Evolutionary conservation across 2,329 filamentous ascomycete genomes (phyloP).

Genomic region (Stemphylium lycopersici): DNA sequence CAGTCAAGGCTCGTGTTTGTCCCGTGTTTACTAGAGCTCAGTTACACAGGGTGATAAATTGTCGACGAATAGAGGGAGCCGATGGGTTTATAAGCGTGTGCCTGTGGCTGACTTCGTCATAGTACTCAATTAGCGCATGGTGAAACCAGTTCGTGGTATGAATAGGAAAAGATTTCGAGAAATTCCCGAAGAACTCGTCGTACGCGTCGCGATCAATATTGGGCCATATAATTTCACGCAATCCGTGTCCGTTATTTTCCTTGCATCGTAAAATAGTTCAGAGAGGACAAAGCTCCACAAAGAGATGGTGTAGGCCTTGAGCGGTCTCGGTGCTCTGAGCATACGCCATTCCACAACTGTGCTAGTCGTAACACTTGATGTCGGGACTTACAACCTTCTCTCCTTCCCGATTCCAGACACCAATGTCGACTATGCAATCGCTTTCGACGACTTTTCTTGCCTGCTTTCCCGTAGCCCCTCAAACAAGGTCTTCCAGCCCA

Average conservation of each 20-base stretch:
- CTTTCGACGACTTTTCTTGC: background rate
- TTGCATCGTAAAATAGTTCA: too few relatives aligned
- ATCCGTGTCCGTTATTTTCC: too few relatives aligned
- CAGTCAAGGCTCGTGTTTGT: background rate
- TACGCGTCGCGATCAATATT: background rate
- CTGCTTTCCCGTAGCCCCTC: background rate
- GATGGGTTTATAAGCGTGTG: background rate
- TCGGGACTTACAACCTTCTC: background rate
- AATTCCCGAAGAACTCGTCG: conserved; percentile 1
- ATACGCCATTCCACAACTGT: too few relatives aligned
- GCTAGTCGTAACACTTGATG: too few relatives aligned
- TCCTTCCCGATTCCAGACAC: background rate
- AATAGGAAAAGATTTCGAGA: background rate
- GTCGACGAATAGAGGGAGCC: background rate
- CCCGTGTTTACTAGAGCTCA: background rate
- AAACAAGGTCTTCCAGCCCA: conserved; percentile 24
- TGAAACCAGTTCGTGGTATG: background rate
- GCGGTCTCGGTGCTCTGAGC: too few relatives aligned
- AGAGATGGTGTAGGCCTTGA: too few relatives aligned
- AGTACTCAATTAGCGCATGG: background rate
- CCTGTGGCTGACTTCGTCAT: too few relatives aligned
- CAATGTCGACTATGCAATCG: background rate
- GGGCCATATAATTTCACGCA: too few relatives aligned
- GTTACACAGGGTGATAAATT: background rate
- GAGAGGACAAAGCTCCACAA: too few relatives aligned